These are phyloP conservation scores for Babjeviella inositovora DNA, from an alignment of 805 yeast species.

Conservation along the genomic window DNA sequence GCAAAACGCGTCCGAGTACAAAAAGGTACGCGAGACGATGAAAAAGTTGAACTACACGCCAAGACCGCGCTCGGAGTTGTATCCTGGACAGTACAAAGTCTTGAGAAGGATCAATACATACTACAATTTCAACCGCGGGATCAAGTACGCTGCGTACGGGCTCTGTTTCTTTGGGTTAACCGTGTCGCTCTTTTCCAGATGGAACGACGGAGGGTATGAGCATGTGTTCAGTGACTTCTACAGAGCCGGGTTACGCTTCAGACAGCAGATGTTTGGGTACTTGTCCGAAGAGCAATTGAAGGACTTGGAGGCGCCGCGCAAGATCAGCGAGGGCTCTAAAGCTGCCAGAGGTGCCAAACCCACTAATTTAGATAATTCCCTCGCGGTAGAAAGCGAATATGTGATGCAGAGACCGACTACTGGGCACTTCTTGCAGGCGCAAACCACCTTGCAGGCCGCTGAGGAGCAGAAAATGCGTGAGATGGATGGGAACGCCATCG, in stretches of 20 bases:
- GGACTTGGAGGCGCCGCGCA: slow-evolving; percentile 34
- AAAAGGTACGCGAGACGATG: slow-evolving; percentile 61
- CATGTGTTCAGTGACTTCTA: slow-evolving; percentile 58
- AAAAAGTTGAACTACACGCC: slow-evolving; percentile 61
- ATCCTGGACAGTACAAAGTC: slow-evolving; percentile 69
- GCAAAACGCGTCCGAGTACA: slow-evolving; percentile 48
- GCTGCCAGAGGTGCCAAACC: slow-evolving; percentile 14
- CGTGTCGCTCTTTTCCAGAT: no score
- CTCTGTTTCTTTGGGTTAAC: slow-evolving; percentile 61
- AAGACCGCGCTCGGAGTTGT: slow-evolving; percentile 54
- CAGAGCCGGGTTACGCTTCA: slow-evolving; percentile 37
- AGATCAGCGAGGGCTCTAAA: slow-evolving; percentile 20
- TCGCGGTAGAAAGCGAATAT: slow-evolving; percentile 17
- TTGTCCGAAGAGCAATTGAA: slow-evolving; percentile 43
- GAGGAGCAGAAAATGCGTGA: no score
- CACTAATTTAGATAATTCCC: slow-evolving; percentile 2
- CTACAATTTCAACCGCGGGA: slow-evolving; percentile 39
- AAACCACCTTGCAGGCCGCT: slow-evolving; percentile 50
- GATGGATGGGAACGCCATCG: no score
- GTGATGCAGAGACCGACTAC: slow-evolving; percentile 56
- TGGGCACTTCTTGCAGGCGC: slow-evolving; percentile 62
- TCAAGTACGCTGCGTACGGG: slow-evolving; percentile 44
- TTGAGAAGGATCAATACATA: slow-evolving; percentile 41
- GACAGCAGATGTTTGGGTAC: slow-evolving; percentile 35
- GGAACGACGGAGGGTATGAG: slow-evolving; percentile 80